A percentile compares a stretch with the other conserved stretches of the same genome.
phyloP scores from a whole-genome alignment of 2,329 filamentous ascomycete genomes.

The Malbranchea cinnamomea region DNA sequence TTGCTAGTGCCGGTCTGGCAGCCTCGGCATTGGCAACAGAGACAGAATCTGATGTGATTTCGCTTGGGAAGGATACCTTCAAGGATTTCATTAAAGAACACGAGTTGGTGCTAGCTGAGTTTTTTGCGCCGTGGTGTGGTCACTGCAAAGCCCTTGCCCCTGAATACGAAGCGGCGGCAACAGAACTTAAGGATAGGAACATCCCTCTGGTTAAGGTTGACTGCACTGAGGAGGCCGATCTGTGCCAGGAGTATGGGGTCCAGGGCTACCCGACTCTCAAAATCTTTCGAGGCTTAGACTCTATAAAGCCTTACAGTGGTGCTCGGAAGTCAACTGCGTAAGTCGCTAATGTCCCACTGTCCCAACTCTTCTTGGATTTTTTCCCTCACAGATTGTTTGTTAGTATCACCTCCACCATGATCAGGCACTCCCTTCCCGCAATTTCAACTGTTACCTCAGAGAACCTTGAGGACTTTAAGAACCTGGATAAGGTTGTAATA shows the following conservation, averaged over 20 bases:
- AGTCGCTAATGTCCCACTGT: slow-evolving; percentile 17
- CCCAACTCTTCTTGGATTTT: background rate
- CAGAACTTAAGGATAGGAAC: slow-evolving; percentile 33
- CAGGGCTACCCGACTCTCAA: slow-evolving; percentile 98
- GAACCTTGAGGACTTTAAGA: slow-evolving; percentile 91
- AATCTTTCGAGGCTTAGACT: slow-evolving; percentile 87
- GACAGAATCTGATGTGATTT: slow-evolving; percentile 57
- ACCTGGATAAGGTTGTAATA: slow-evolving; percentile 87
- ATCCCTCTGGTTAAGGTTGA: slow-evolving; percentile 43
- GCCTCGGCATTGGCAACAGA: slow-evolving; percentile 22
- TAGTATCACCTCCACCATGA: slow-evolving; percentile 73
- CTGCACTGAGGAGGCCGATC: slow-evolving; percentile 85
- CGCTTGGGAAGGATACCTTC: slow-evolving; percentile 77
- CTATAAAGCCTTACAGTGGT: slow-evolving; percentile 68
- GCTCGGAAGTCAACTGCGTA: slow-evolving; percentile 70
- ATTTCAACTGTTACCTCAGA: slow-evolving; percentile 72
- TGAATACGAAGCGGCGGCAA: slow-evolving; percentile 35
- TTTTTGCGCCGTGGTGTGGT: slow-evolving; percentile 93
- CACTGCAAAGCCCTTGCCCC: slow-evolving; percentile 91
- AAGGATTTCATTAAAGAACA: slow-evolving; percentile 72
- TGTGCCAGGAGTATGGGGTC: slow-evolving; percentile 80
- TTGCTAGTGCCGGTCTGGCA: slow-evolving; percentile 18
- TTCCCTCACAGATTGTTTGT: slow-evolving; percentile 12
- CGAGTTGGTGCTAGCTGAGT: slow-evolving; percentile 85
- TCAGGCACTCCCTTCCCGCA: slow-evolving; percentile 89